Evolutionary conservation across 2,329 filamentous ascomycete genomes (phyloP).

Genomic region (Aspergillus arachidicola): DNA sequence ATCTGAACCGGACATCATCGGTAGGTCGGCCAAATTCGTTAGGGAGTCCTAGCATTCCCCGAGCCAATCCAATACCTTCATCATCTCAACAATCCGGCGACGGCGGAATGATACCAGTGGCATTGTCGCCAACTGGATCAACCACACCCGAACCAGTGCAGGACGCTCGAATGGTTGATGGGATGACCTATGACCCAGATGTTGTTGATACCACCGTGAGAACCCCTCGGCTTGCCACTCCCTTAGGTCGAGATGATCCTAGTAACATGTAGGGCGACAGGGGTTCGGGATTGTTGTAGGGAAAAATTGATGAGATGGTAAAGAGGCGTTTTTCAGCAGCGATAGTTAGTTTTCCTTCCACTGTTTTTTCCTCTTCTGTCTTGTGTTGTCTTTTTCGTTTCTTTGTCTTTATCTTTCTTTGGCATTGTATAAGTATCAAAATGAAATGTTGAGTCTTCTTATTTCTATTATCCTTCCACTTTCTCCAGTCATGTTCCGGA

Average conservation of each 20-base stretch:
- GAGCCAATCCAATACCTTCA: conserved; percentile 31
- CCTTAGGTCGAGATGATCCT: conserved; percentile 19
- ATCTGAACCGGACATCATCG: conserved; percentile 41
- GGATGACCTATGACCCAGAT: conserved; percentile 63
- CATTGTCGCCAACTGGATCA: conserved; percentile 38
- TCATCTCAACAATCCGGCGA: conserved; percentile 36
- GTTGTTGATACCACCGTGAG: conserved; percentile 67
- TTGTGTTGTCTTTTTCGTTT: background rate
- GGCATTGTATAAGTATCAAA: background rate
- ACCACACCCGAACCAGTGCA: conserved; percentile 44
- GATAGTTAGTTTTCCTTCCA: background rate
- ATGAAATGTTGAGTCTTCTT: background rate
- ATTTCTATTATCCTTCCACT: background rate
- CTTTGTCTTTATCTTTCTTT: conserved; percentile 6
- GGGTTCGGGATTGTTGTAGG: background rate
- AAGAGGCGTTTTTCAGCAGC: background rate
- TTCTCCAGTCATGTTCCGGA: background rate
- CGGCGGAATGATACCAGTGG: conserved; percentile 40
- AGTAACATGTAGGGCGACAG: conserved; percentile 6
- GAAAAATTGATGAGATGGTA: background rate
- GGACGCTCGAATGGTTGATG: conserved; percentile 69
- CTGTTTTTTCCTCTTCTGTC: background rate
- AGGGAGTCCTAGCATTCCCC: conserved; percentile 40
- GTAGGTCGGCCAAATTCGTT: conserved; percentile 43
- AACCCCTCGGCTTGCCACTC: conserved; percentile 56